Conservation (phyloP, 2,329 filamentous ascomycete species). For the Pseudogymnoascus sp. region DNA sequence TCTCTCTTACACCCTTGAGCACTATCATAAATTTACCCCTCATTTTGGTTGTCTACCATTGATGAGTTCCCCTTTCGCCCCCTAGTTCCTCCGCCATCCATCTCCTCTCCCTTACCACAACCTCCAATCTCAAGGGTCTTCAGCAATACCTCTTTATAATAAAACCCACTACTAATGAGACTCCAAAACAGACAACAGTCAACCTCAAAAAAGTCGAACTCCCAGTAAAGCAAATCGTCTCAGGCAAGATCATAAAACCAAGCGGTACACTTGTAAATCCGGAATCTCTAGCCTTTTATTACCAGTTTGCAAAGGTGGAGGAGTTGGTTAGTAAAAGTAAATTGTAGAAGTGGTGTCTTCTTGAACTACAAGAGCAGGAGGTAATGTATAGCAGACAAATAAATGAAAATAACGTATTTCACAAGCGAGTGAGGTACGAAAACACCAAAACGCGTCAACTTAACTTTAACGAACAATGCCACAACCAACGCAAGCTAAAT, state of each 20-base stretch:
- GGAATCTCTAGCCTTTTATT: conserved; percentile 66
- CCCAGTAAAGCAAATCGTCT: conserved; percentile 77
- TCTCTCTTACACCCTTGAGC: neutral
- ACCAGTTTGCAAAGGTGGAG: conserved; percentile 67
- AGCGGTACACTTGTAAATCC: conserved; percentile 72
- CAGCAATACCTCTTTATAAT: neutral
- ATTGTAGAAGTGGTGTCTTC: conserved; percentile 53
- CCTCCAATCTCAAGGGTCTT: no score
- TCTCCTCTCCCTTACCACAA: no score
- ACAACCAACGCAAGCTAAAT: no score
- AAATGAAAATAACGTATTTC: conserved; percentile 36
- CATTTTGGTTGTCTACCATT: no score
- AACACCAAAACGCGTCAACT: no score
- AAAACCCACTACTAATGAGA: conserved; percentile 17
- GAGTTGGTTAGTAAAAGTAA: conserved; percentile 44
- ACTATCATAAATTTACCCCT: no score
- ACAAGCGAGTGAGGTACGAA: no score
- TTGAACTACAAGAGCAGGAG: conserved; percentile 67
- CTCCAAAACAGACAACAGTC: conserved; percentile 55
- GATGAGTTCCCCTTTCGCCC: no score
- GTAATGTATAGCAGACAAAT: conserved; percentile 44
- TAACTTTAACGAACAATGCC: no score
- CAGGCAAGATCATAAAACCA: conserved; percentile 62
- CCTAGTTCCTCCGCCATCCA: no score
- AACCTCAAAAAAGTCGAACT: conserved; percentile 81